These are phyloP conservation scores for Xerocomellus intermedius DNA, from an alignment of 768 basidiomycete species.

Conservation along the genomic window DNA sequence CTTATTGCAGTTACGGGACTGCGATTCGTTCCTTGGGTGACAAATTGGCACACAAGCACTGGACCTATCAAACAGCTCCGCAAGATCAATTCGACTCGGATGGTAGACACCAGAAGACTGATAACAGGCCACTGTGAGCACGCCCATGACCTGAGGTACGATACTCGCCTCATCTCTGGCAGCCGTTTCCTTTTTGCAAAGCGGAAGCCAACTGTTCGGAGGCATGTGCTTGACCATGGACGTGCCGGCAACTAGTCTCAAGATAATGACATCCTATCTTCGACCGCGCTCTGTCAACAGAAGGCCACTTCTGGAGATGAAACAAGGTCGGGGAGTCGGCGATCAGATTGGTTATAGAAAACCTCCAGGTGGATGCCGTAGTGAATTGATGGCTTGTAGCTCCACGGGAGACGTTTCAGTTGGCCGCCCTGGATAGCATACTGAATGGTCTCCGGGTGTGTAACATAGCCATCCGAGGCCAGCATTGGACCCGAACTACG, in stretches of 20 bases:
- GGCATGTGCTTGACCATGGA: background rate
- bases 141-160: background rate
- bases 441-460: background rate
- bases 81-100: background rate
- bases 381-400: background rate
- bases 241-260: background rate
- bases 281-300: background rate
- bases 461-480: background rate
- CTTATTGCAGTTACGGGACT: background rate
- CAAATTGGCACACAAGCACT: background rate
- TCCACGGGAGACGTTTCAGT: background rate
- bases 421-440: background rate
- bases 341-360: background rate
- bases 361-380: background rate
- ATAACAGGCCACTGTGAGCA: background rate
- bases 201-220: background rate
- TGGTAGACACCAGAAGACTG: background rate
- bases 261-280: background rate
- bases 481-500: background rate
- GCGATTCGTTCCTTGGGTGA: background rate
- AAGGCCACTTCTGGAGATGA: background rate
- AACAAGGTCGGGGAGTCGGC: background rate
- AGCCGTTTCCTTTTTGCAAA: background rate
- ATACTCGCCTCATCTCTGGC: too few relatives aligned
- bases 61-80: background rate